phyloP scores from a whole-genome alignment of 768 basidiomycete species.

The Ramaria sp. region DNA sequence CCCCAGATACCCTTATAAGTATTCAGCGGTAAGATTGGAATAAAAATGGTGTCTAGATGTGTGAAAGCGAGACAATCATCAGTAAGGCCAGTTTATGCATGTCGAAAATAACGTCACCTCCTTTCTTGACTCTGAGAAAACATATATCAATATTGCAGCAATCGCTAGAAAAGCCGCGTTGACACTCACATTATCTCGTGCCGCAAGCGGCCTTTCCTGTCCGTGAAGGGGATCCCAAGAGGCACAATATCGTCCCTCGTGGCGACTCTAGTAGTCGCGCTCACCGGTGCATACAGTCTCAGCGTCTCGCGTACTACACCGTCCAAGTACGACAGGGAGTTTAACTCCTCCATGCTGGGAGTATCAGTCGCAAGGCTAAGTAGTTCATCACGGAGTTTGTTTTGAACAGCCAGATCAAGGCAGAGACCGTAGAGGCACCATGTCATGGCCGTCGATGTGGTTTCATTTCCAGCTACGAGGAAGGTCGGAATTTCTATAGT shows the following conservation, averaged over 20 bases:
- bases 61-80: background rate
- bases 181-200: constrained; percentile 27
- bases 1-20: constrained; percentile 49
- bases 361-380: constrained; percentile 38
- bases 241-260: constrained; percentile 45
- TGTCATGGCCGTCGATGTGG: constrained; percentile 34
- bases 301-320: constrained; percentile 50
- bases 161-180: background rate
- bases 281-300: constrained; percentile 44
- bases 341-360: constrained; percentile 61
- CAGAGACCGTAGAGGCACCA: constrained; percentile 55
- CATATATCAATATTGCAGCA: background rate
- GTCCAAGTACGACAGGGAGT: constrained; percentile 61
- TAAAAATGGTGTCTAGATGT: constrained; percentile 19
- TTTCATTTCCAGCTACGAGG: constrained; percentile 50
- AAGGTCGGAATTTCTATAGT: constrained; percentile 53
- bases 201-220: constrained; percentile 30
- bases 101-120: constrained; percentile 1
- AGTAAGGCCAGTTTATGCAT: background rate
- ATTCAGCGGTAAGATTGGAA: constrained; percentile 48
- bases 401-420: constrained; percentile 37
- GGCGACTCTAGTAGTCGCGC: constrained; percentile 31
- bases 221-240: constrained; percentile 33
- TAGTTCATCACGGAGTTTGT: constrained; percentile 49
- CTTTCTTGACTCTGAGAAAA: constrained; percentile 16